phyloP scores from a whole-genome alignment of 2,329 filamentous ascomycete species.

The Allantophomopsis lycopodina region DNA sequence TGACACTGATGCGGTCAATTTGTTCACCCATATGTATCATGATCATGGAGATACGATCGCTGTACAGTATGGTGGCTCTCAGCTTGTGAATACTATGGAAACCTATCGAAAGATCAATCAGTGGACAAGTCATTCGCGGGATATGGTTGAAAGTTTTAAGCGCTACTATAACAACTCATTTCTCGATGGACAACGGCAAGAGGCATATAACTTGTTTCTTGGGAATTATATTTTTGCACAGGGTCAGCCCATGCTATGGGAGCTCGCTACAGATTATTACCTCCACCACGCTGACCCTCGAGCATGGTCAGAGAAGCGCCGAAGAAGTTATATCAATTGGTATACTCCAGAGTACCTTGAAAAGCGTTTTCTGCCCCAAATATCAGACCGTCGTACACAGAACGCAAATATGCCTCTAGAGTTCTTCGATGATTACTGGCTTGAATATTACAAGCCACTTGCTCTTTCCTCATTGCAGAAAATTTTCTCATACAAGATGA shows the following conservation, averaged over 20 bases:
- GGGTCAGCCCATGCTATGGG: slow-evolving; percentile 93
- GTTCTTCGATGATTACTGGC: slow-evolving; percentile 87
- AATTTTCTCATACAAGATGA: slow-evolving; percentile 86
- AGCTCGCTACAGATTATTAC: slow-evolving; percentile 88
- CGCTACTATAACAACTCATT: slow-evolving; percentile 99
- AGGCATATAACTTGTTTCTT: slow-evolving; percentile 94
- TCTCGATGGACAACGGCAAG: slow-evolving; percentile 91
- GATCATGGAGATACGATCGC: slow-evolving; percentile 97
- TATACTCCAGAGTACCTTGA: slow-evolving; percentile 64
- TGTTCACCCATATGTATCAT: slow-evolving; percentile 97
- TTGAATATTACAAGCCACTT: slow-evolving; percentile 87
- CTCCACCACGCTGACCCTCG: slow-evolving; percentile 81
- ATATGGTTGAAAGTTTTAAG: slow-evolving; percentile 99
- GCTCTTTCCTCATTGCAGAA: slow-evolving; percentile 83
- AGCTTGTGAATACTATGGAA: slow-evolving; percentile 98
- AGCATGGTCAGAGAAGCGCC: slow-evolving; percentile 47
- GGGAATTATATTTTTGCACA: slow-evolving; percentile 86
- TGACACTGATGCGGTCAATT: slow-evolving; percentile 88
- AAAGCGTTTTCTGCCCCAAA: slow-evolving; percentile 7
- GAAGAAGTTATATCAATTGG: slow-evolving; percentile 77
- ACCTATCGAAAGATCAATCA: slow-evolving; percentile 98
- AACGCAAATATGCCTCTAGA: slow-evolving; percentile 14
- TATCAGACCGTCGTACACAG: neutral
- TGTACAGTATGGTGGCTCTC: slow-evolving; percentile 92
- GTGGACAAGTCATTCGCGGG: slow-evolving; percentile 92